Base-by-base conservation (phyloP, 2,329 filamentous ascomycete genomes). In the Penicillium crustosum region DNA sequence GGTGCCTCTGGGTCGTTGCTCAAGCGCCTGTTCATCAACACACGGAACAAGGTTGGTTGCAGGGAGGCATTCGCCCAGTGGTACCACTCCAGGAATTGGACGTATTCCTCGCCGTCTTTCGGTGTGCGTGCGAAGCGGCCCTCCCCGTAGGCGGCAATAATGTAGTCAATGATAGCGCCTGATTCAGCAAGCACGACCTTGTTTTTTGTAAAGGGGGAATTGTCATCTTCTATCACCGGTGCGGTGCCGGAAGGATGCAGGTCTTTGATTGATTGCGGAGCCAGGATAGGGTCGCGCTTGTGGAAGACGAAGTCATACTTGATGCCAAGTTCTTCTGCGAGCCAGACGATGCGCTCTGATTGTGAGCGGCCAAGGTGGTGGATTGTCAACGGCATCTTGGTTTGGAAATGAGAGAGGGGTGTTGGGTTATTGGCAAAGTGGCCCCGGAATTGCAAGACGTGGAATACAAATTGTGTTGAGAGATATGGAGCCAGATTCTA, bases 311-410 rank as follows among this genome's bases (percentile, higher is more conserved):
- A 59, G 25, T 62, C 45, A 25, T 66, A 67, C 13, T 65, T 50
- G 12, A 67, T 44, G 42, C 53, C 54, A 38, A 67, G 65, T 35
- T 67, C 65, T 47, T 67, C 65, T 15, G 63, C 64, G 33, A 67
- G 64, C 64, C 65, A 67, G 44, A 67, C 56, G 9, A 67, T 63
- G 38, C 65, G 65, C 62, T 67, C 65, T 35, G 65, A 67, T 51
- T 67, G 65, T 27, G 64, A 66, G 27, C 57, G 54, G 38, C 61
- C 58, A 19, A 67, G 47, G 47, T 66, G 62, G 43, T 66, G 65
- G 15, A 67, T 57, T 25, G 58, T 66, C 19, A 67, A 39, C 17
- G 64, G 62, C 65, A 67, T 67, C 15, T 25, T 53, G 45, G 25
- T 19, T 27, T 49, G 33, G 12, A 9, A 17, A 6, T 49, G 44